Evolutionary conservation across 768 basidiomycete species (phyloP).

Genomic region (Leccinum obscurum): DNA sequence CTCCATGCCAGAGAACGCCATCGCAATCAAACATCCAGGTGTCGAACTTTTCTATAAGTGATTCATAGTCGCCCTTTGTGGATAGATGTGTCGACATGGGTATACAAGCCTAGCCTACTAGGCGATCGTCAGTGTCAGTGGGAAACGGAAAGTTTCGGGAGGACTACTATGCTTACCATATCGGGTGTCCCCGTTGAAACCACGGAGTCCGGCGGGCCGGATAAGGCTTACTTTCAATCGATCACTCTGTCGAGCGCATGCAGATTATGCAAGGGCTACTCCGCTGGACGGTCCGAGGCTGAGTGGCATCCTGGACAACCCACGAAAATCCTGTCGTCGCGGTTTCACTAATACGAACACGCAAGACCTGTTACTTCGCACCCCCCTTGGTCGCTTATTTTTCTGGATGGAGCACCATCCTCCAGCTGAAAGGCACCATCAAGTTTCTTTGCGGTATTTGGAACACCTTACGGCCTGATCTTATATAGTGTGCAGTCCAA

Average conservation of each 20-base stretch:
- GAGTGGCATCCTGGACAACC: neutral
- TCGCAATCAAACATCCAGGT: constrained; percentile 98
- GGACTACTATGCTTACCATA: constrained; percentile 25
- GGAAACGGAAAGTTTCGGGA: neutral
- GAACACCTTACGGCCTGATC: constrained; percentile 1
- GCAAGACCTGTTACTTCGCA: neutral
- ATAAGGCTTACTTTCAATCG: neutral
- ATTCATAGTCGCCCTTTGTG: constrained; percentile 45
- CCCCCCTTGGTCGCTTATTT: constrained; percentile 1
- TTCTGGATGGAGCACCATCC: neutral
- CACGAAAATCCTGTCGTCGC: neutral
- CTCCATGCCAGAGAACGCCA: constrained; percentile 91
- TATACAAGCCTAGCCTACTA: constrained; percentile 10
- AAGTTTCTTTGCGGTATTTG: neutral
- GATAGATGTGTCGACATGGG: constrained; percentile 31
- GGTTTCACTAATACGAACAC: neutral
- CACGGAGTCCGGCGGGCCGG: neutral
- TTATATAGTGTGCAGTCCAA: neutral
- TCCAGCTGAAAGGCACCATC: neutral
- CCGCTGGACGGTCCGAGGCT: neutral
- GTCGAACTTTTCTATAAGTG: constrained; percentile 68
- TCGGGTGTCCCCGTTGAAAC: constrained; percentile 15
- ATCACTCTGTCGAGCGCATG: neutral
- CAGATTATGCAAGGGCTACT: neutral
- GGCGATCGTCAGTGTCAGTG: neutral